Evolutionary conservation across 2,329 filamentous ascomycete genomes (phyloP).

Genomic region (Colletotrichum coccodes): DNA sequence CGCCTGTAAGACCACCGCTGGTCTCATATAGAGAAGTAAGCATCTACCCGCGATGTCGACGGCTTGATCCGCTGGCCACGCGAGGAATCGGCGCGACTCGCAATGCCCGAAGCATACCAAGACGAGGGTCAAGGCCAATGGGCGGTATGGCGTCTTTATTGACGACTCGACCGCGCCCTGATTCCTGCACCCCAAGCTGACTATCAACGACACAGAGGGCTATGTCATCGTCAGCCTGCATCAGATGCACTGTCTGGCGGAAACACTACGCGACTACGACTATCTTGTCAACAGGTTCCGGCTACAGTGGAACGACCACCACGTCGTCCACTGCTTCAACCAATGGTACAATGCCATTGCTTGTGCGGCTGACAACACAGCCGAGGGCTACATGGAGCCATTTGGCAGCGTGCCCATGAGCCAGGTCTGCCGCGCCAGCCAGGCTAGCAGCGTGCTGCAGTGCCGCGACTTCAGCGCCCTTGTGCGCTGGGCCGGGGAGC

Average conservation of each 20-base stretch:
- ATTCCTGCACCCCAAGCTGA: background rate
- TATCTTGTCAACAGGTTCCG: background rate
- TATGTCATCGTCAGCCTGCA: background rate
- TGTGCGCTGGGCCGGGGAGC: background rate
- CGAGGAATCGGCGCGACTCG: too few relatives aligned
- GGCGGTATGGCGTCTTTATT: background rate
- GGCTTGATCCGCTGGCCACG: too few relatives aligned
- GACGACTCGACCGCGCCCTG: background rate
- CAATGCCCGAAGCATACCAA: too few relatives aligned
- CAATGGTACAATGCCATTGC: background rate
- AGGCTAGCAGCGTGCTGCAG: background rate
- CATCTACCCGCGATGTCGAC: too few relatives aligned
- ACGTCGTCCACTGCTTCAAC: conserved; percentile 7
- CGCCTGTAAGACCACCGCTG: too few relatives aligned
- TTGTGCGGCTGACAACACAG: background rate
- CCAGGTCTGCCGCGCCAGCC: background rate
- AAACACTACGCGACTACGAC: background rate
- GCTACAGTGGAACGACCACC: background rate
- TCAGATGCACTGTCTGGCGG: conserved; percentile 6
- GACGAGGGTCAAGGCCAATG: background rate
- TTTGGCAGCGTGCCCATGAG: background rate
- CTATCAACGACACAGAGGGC: conserved; percentile 1
- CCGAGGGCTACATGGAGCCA: background rate
- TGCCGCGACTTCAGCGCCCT: background rate
- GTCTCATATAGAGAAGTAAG: too few relatives aligned